These are phyloP conservation scores for Vigna hirtella DNA, from an alignment of 306 rosid genomes.

Conservation along the genomic window DNA sequence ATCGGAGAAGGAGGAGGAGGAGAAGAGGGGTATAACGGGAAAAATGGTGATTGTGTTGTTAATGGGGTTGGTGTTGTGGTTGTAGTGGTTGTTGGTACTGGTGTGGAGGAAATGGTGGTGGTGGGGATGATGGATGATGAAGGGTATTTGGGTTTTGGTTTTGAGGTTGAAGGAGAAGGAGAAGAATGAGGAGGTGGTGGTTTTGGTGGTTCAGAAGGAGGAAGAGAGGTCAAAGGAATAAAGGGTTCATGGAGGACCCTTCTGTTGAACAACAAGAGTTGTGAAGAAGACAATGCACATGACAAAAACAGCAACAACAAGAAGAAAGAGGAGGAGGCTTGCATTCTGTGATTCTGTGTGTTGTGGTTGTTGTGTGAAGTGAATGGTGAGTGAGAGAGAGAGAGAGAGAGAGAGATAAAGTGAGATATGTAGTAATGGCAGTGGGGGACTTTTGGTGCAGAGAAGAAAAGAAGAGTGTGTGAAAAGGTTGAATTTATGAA, in stretches of 20 bases:
- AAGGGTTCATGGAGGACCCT: constrained; percentile 81
- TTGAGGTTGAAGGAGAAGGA: constrained; percentile 18
- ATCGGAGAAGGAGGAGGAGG: constrained; percentile 77
- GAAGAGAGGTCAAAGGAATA: constrained; percentile 52
- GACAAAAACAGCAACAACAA: constrained; percentile 33
- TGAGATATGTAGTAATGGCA: neutral
- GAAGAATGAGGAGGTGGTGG: constrained; percentile 41
- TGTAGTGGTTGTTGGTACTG: constrained; percentile 16
- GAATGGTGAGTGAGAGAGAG: neutral
- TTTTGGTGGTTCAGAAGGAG: constrained; percentile 61
- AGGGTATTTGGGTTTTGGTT: constrained; percentile 58
- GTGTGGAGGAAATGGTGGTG: constrained; percentile 44
- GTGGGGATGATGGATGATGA: constrained; percentile 68
- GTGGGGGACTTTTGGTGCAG: constrained; percentile 13
- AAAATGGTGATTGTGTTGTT: constrained; percentile 72
- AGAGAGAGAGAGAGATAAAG: neutral
- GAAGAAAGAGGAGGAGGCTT: constrained; percentile 28
- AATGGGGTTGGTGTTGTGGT: constrained; percentile 17
- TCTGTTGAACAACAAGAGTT: constrained; percentile 35
- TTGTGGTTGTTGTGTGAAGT: constrained; percentile 5
- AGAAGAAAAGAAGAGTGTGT: neutral
- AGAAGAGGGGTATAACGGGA: constrained; percentile 71
- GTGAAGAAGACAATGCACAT: constrained; percentile 28
- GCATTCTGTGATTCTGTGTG: constrained; percentile 64
- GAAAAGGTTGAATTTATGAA: constrained; percentile 47